phyloP scores from a whole-genome alignment of 805 yeast genomes.

The Zygosaccharomyces kombuchaensis region DNA sequence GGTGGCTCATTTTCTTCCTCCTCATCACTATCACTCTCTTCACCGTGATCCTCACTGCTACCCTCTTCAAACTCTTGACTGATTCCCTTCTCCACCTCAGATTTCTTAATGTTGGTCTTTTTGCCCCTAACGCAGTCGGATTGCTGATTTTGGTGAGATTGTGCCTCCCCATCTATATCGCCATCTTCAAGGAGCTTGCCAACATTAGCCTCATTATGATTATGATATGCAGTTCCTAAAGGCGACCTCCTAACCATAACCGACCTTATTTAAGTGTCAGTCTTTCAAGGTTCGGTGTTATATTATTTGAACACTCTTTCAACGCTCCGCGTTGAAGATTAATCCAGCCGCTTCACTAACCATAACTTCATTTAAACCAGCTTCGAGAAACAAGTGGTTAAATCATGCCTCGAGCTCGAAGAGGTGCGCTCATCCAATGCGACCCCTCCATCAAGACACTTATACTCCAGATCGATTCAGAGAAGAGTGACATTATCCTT shows the following conservation, averaged over 20 bases:
- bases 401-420: conserved; percentile 50
- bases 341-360: background rate
- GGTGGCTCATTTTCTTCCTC: conserved; percentile 62
- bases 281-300: background rate
- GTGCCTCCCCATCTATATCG: background rate
- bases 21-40: conserved; percentile 35
- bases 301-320: background rate
- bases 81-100: conserved; percentile 20
- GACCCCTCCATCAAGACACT: conserved; percentile 92
- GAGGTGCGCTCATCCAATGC: conserved; percentile 55
- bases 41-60: conserved; percentile 32
- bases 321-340: conserved; percentile 1
- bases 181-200: background rate
- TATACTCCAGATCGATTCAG: conserved; percentile 75
- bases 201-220: background rate
- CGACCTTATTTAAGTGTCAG: background rate
- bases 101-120: conserved; percentile 15
- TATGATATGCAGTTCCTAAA: background rate
- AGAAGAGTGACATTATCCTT: conserved; percentile 64
- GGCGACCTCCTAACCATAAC: background rate
- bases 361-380: background rate
- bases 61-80: conserved; percentile 25
- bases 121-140: background rate
- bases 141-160: background rate
- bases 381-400: background rate